Percentiles rank a stretch among this genome's conserved stretches.
These are phyloP conservation scores for Ambrosia hybrid DNA, from an alignment of 140 eudicot genomes.

Conservation along the genomic window DNA sequence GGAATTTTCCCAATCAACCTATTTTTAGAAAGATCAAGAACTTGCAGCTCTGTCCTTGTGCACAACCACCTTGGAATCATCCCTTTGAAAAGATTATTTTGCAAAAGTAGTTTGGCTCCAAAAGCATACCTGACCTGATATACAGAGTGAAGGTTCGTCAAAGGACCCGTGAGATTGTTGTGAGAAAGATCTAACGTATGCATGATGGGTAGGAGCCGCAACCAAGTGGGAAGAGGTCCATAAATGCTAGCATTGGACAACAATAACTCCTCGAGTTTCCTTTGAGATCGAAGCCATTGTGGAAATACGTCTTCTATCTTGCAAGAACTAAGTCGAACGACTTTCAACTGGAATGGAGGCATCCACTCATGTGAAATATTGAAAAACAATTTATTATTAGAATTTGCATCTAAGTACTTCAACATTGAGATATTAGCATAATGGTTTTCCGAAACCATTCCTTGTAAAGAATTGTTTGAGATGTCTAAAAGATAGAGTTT, in stretches of 20 bases:
- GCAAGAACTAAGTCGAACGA: not conserved
- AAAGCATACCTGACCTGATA: not conserved
- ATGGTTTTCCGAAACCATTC: slow-evolving; percentile 2
- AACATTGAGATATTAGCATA: not conserved
- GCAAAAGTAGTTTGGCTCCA: not conserved
- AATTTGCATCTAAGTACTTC: not conserved
- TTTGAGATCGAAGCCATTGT: slow-evolving; percentile 8
- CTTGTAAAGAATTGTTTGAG: not conserved
- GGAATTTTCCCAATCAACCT: slow-evolving; percentile 15
- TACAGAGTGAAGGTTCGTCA: not conserved
- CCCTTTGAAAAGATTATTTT: slow-evolving; percentile 17
- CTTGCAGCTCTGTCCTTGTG: not conserved
- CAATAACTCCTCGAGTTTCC: not conserved
- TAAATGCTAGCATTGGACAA: not conserved
- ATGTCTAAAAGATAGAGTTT: not conserved
- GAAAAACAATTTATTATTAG: not conserved
- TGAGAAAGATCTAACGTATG: not conserved
- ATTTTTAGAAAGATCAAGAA: slow-evolving; percentile 19
- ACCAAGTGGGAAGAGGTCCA: slow-evolving; percentile 12
- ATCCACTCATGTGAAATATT: not conserved
- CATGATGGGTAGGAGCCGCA: not conserved
- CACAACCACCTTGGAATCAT: slow-evolving; percentile 16
- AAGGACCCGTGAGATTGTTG: slow-evolving; percentile 7
- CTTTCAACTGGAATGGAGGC: not conserved
- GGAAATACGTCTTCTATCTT: not conserved